Conservation (phyloP, 1,284 basidiomycete species). For the Naganishia sp. region DNA sequence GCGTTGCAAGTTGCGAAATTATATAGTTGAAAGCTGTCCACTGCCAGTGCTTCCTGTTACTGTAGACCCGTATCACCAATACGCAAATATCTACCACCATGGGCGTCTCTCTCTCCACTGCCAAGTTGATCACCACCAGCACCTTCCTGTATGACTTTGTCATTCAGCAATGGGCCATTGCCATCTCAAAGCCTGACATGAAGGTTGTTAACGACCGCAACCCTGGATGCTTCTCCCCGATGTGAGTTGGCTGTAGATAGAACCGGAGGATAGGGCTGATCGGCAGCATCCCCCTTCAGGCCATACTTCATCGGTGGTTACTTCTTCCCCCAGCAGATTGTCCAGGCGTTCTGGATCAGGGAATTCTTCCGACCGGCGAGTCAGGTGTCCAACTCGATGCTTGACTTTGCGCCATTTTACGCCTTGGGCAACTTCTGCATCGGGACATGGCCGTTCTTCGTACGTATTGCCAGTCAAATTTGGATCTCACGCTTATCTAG, state of each 20-base stretch:
- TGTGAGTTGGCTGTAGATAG: constrained; percentile 22
- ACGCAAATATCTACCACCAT: constrained; percentile 35
- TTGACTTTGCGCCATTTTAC: constrained; percentile 43
- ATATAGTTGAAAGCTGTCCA: no score
- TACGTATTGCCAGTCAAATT: constrained; percentile 27
- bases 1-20: not conserved
- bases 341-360: constrained; percentile 44
- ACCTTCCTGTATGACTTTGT: constrained; percentile 43
- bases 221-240: constrained; percentile 43
- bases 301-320: constrained; percentile 46
- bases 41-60: not conserved
- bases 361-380: constrained; percentile 40
- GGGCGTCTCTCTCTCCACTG: constrained; percentile 45
- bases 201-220: constrained; percentile 44
- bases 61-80: not conserved
- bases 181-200: constrained; percentile 42
- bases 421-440: constrained; percentile 44
- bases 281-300: not conserved
- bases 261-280: not conserved
- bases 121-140: constrained; percentile 39
- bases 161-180: constrained; percentile 42
- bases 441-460: constrained; percentile 45
- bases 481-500: no score
- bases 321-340: constrained; percentile 45
- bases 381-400: constrained; percentile 38